Percentiles rank a stretch among this genome's conserved stretches.
These are phyloP conservation scores for Lipomyces mesembrius DNA, from an alignment of 805 yeast genomes.

Conservation along the genomic window DNA sequence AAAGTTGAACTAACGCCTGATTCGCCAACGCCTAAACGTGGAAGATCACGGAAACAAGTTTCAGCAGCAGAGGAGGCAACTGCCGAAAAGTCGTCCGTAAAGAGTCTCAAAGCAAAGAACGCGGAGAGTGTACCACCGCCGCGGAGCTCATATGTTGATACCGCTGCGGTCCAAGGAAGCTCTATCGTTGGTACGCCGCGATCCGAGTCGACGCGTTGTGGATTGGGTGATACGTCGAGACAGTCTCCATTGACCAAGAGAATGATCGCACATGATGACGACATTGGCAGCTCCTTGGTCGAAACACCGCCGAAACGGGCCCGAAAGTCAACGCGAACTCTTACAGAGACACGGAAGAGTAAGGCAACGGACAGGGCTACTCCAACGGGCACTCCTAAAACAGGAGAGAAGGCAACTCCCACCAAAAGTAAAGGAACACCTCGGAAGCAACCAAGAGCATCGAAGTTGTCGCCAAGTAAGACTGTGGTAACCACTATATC, in stretches of 20 bases:
- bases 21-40: background rate
- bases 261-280: background rate
- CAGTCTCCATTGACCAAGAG: background rate
- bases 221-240: background rate
- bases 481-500: background rate
- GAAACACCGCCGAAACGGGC: background rate
- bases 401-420: background rate
- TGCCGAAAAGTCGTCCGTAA: background rate
- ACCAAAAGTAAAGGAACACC: conserved; percentile 9
- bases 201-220: background rate
- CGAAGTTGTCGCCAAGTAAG: conserved; percentile 5
- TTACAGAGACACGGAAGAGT: background rate
- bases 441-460: conserved; percentile 3
- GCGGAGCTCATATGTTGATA: background rate
- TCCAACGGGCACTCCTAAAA: background rate
- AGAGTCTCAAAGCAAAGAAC: background rate
- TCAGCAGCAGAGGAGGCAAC: background rate
- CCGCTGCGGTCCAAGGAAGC: background rate
- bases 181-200: background rate
- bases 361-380: conserved; percentile 1
- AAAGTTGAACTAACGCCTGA: background rate
- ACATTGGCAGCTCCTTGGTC: background rate
- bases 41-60: conserved; percentile 12
- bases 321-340: conserved; percentile 6
- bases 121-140: background rate